phyloP scores from a whole-genome alignment of 495 filamentous ascomycete species.

The Penicillium arizonense region DNA sequence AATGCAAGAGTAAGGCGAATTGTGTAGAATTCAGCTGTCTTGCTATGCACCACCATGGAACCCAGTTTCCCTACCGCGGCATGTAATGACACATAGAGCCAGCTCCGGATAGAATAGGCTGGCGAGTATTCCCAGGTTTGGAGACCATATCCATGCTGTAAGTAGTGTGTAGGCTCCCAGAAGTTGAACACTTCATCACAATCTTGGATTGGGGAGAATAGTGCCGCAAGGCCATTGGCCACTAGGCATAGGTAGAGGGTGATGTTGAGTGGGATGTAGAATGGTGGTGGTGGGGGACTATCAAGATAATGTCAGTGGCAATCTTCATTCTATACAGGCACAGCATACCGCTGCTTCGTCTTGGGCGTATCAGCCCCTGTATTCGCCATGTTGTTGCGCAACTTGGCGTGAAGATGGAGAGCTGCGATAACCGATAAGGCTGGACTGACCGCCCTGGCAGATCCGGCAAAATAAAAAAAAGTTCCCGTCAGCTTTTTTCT shows the following conservation, averaged over 20 bases:
- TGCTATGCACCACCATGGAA: conserved; percentile 55
- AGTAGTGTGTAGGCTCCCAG: conserved; percentile 97
- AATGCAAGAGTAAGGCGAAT: conserved; percentile 73
- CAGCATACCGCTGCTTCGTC: conserved; percentile 33
- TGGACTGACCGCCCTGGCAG: conserved; percentile 32
- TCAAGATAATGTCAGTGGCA: conserved; percentile 14
- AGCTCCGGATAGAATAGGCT: conserved; percentile 91
- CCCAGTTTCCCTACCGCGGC: conserved; percentile 65
- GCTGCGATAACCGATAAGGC: conserved; percentile 32
- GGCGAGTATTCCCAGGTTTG: conserved; percentile 99
- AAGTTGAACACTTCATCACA: conserved; percentile 99
- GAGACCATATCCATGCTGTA: conserved; percentile 86
- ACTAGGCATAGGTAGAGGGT: conserved; percentile 75
- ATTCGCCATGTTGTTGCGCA: conserved; percentile 10
- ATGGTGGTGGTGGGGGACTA: conserved; percentile 53
- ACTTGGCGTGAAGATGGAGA: neutral
- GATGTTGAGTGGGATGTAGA: conserved; percentile 66
- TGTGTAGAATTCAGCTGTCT: conserved; percentile 81
- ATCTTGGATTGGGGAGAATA: conserved; percentile 90
- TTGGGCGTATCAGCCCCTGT: conserved; percentile 9
- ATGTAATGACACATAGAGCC: conserved; percentile 89
- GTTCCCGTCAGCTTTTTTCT: conserved; percentile 29
- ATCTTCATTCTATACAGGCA: neutral
- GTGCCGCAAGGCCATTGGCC: conserved; percentile 73
- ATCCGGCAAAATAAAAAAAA: conserved; percentile 36